phyloP scores from a whole-genome alignment of 768 basidiomycete genomes.

The Lactarius vividus region DNA sequence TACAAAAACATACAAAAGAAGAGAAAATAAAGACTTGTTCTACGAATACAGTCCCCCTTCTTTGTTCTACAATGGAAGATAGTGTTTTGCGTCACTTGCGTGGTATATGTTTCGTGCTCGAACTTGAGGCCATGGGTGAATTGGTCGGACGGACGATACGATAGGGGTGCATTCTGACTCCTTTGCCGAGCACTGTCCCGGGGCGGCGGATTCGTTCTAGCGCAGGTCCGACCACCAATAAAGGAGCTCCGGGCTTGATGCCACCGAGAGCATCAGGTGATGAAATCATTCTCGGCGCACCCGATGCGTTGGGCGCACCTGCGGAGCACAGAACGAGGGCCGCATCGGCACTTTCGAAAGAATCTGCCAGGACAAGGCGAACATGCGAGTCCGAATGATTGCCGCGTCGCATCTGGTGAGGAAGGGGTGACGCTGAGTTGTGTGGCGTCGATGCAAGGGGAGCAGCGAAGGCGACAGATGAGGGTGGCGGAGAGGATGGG shows the following conservation, averaged over 20 bases:
- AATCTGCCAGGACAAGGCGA: conserved; percentile 29
- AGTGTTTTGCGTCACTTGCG: conserved; percentile 15
- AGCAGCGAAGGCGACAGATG: conserved; percentile 20
- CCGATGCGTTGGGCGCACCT: conserved; percentile 28
- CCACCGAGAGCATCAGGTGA: conserved; percentile 24
- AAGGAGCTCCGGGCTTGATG: conserved; percentile 30
- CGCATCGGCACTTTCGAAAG: conserved; percentile 51
- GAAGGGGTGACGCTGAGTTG: conserved; percentile 7
- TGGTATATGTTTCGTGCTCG: conserved; percentile 5
- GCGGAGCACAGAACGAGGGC: conserved; percentile 46
- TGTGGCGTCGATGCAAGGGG: conserved; percentile 20
- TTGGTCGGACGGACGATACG: conserved; percentile 37
- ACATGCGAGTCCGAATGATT: conserved; percentile 16
- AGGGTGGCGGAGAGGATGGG: conserved; percentile 15
- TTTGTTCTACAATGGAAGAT: conserved; percentile 8
- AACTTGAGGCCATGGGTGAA: neutral
- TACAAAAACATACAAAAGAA: conserved; percentile 9
- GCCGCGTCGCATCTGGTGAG: conserved; percentile 6
- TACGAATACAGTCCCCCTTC: conserved; percentile 20
- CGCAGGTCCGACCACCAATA: conserved; percentile 52
- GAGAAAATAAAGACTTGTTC: conserved; percentile 3
- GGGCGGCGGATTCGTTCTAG: conserved; percentile 47
- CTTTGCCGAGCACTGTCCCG: conserved; percentile 41
- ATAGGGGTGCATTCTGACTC: conserved; percentile 57
- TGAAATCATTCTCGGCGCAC: conserved; percentile 24